Conservation (phyloP, 306 rosid species). For the Prunus mira region DNA sequence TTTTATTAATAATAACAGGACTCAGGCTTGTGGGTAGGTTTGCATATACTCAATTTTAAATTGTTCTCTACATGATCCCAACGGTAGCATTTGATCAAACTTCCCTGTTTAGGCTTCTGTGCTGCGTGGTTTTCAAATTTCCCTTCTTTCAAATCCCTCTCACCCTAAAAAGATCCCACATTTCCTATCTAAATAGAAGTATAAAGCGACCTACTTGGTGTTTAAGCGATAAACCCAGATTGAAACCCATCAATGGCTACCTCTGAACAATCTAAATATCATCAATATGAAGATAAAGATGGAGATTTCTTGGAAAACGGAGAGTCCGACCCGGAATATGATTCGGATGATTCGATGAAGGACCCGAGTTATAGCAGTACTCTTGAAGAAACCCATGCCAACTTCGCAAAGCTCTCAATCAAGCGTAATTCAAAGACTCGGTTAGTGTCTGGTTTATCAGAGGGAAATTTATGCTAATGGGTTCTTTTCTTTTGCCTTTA, state of each 20-base stretch:
- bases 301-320: constrained; percentile 31
- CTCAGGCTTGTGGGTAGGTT: background rate
- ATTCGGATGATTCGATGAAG: constrained; percentile 39
- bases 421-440: constrained; percentile 32
- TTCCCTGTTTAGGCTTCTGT: background rate
- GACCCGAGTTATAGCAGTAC: constrained; percentile 36
- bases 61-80: background rate
- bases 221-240: background rate
- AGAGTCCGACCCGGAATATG: constrained; percentile 29
- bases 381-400: constrained; percentile 43
- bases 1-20: too few relatives aligned
- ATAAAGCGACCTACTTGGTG: background rate
- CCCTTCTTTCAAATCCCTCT: background rate
- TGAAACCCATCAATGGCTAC: constrained; percentile 40
- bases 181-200: background rate
- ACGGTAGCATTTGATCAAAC: background rate
- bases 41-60: background rate
- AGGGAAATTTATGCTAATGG: constrained; percentile 5
- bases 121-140: background rate
- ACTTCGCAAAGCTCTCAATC: constrained; percentile 48
- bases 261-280: constrained; percentile 10
- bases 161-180: background rate
- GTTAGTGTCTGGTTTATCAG: constrained; percentile 26
- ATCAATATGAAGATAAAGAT: background rate
- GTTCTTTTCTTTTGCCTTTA: background rate